phyloP scores from a whole-genome alignment of 306 rosid species.

The Cicer cuneatum region DNA sequence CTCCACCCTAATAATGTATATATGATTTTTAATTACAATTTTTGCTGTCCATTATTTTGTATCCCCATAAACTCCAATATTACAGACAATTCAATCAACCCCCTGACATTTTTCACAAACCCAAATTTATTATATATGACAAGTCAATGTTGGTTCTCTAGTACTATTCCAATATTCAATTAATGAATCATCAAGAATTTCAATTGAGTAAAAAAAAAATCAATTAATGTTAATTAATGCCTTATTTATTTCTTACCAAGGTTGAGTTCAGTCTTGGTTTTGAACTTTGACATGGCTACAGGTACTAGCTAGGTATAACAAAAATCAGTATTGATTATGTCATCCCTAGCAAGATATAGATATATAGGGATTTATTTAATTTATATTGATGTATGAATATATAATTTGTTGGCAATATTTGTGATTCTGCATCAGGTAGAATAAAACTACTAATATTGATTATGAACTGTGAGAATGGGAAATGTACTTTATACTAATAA shows the following conservation, averaged over 20 bases:
- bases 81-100: conserved; percentile 16
- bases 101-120: conserved; percentile 29
- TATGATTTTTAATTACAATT: conserved; percentile 1
- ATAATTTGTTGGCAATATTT: conserved; percentile 13
- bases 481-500: conserved; percentile 44
- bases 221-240: conserved; percentile 44
- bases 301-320: background rate
- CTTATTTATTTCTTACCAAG: conserved; percentile 37
- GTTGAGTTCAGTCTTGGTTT: conserved; percentile 41
- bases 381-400: background rate
- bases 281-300: conserved; percentile 3
- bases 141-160: conserved; percentile 24
- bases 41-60: background rate
- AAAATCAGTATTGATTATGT: conserved; percentile 32
- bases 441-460: conserved; percentile 37
- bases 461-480: conserved; percentile 42
- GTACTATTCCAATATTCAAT: conserved; percentile 39
- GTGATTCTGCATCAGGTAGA: conserved; percentile 49
- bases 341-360: background rate
- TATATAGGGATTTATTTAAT: background rate
- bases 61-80: too few species aligned
- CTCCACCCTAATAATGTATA: background rate
- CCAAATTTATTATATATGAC: conserved; percentile 44
- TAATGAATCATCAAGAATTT: conserved; percentile 12
- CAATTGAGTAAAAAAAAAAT: too few species aligned